Percentiles rank a stretch among this genome's conserved stretches.
These are phyloP conservation scores for Sclerotinia glacialis DNA, from an alignment of 2,329 filamentous ascomycete genomes.

Conservation along the genomic window DNA sequence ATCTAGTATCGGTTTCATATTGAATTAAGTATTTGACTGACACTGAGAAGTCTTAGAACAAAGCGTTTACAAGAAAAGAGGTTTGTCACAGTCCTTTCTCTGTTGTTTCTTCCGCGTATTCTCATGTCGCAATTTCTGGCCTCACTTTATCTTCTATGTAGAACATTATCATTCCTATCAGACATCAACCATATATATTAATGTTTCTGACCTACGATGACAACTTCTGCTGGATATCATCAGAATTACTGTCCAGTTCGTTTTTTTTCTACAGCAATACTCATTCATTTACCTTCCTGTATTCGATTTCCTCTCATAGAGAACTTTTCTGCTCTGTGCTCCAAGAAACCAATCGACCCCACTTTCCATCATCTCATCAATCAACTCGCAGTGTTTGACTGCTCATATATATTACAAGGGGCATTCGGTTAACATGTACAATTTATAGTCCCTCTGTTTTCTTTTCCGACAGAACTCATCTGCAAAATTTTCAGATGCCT, in stretches of 20 bases:
- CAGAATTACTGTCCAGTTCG: not conserved
- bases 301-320: too few relatives aligned
- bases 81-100: not conserved
- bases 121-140: too few relatives aligned
- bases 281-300: too few relatives aligned
- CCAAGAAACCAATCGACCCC: not conserved
- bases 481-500: not conserved
- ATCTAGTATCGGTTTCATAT: fast-evolving
- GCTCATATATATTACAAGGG: fast-evolving
- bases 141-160: not conserved
- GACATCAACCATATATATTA: not conserved
- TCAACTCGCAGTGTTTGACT: not conserved
- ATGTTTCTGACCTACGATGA: not conserved
- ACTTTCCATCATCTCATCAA: not conserved
- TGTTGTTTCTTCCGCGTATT: not conserved
- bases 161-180: not conserved
- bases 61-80: not conserved
- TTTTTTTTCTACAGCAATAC: not conserved
- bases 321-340: too few relatives aligned
- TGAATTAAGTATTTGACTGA: not conserved
- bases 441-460: not conserved
- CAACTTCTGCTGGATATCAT: not conserved
- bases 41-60: not conserved
- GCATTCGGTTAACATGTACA: not conserved
- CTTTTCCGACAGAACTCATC: not conserved